These are phyloP conservation scores for Puccinellia tenuiflora DNA, from an alignment of 176 grass and related monocot genomes.

Conservation along the genomic window DNA sequence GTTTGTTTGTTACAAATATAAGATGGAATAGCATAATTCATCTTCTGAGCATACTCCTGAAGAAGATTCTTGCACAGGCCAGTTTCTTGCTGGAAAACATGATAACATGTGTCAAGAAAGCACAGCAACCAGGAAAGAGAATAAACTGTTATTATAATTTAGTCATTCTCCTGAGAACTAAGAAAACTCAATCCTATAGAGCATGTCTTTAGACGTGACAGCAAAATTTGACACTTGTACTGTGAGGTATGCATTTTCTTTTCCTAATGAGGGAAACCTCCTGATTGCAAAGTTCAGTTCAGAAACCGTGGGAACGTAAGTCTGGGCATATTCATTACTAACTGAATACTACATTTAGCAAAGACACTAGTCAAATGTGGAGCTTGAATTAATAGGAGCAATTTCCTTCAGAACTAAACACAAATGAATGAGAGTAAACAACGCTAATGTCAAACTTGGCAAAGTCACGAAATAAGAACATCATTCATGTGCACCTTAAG, in stretches of 20 bases:
- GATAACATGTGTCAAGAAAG: slow-evolving; percentile 9
- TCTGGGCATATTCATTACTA: background rate
- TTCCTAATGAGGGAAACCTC: background rate
- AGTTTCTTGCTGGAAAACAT: slow-evolving; percentile 77
- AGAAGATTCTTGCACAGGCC: slow-evolving; percentile 97
- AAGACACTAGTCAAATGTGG: background rate
- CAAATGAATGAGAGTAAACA: background rate
- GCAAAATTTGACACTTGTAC: background rate
- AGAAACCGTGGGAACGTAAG: background rate
- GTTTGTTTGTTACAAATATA: slow-evolving; percentile 62
- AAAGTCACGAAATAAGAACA: background rate
- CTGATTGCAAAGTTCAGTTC: background rate
- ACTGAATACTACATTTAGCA: background rate
- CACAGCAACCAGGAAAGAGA: background rate
- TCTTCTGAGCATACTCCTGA: slow-evolving; percentile 98
- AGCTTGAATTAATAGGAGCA: background rate
- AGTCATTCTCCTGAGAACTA: background rate
- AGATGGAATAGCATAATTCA: slow-evolving; percentile 95
- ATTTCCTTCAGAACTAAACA: background rate
- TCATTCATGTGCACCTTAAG: background rate
- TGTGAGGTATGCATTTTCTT: background rate
- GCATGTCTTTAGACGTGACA: background rate
- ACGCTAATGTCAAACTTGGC: background rate
- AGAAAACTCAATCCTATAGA: background rate
- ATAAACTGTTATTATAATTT: background rate